Evolutionary conservation across 2,329 filamentous ascomycete species (phyloP).

Genomic region (Claviceps lovelessii): DNA sequence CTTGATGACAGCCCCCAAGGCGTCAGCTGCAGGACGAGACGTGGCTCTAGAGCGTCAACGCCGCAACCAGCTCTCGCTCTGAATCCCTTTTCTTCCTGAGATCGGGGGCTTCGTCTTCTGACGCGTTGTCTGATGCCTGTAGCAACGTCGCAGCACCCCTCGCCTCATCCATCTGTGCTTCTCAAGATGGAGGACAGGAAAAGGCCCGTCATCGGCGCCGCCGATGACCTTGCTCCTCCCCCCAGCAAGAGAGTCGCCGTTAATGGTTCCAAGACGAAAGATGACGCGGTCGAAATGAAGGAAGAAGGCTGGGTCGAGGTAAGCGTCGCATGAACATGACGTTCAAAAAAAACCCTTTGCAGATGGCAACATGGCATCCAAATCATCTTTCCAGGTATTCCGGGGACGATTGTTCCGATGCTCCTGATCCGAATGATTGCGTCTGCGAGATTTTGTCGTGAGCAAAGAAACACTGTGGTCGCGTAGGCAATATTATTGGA

Average conservation of each 20-base stretch:
- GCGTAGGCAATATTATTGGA: background rate
- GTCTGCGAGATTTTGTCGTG: conserved; percentile 2
- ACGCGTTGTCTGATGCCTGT: conserved; percentile 64
- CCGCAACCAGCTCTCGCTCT: conserved; percentile 14
- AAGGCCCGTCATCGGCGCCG: conserved; percentile 68
- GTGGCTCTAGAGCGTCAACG: conserved; percentile 19
- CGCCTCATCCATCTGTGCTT: conserved; percentile 64
- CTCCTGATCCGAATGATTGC: background rate
- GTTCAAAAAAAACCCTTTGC: conserved; percentile 9
- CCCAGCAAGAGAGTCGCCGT: conserved; percentile 85
- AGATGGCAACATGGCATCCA: conserved; percentile 4
- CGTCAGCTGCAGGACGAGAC: conserved; percentile 19
- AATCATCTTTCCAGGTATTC: conserved; percentile 2
- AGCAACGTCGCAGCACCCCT: conserved; percentile 57
- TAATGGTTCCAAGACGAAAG: conserved; percentile 54
- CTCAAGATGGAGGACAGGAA: conserved; percentile 99
- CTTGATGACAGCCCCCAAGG: conserved; percentile 22
- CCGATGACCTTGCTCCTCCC: conserved; percentile 72
- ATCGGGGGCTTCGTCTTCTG: conserved; percentile 18
- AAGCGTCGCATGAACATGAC: conserved; percentile 33
- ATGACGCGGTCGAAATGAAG: conserved; percentile 40
- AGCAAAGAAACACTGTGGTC: background rate
- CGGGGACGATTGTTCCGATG: background rate
- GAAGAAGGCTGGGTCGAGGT: conserved; percentile 51
- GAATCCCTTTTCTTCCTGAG: conserved; percentile 23